phyloP scores from a whole-genome alignment of 208 protist species.

The Herpetomonas muscarum region DNA sequence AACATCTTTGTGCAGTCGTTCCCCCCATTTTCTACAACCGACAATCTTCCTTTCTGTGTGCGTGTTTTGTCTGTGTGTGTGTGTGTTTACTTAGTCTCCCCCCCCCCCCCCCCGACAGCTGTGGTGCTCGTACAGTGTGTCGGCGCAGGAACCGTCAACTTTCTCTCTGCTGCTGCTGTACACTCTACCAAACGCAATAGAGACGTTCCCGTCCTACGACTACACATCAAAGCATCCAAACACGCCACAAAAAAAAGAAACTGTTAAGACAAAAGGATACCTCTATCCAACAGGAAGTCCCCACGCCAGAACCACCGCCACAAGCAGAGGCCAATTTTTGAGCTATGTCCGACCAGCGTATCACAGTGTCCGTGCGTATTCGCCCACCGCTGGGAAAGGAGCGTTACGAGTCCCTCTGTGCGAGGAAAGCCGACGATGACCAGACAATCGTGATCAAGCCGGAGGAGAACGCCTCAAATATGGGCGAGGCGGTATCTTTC shows the following conservation, averaged over 20 bases:
- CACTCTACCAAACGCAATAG: no score
- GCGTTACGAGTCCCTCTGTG: slow-evolving; percentile 65
- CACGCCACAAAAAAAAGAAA: slow-evolving; percentile 10
- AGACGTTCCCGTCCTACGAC: no score
- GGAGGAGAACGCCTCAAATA: slow-evolving; percentile 41
- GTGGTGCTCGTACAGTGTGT: no score
- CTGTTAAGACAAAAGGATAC: background rate
- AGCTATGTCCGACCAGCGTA: slow-evolving; percentile 75
- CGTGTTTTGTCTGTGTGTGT: slow-evolving; percentile 11
- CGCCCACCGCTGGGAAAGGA: slow-evolving; percentile 66
- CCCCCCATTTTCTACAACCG: no score
- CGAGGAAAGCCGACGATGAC: slow-evolving; percentile 65
- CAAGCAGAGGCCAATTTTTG: no score
- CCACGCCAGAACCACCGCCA: no score
- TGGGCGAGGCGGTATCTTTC: slow-evolving; percentile 38
- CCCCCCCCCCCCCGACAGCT: background rate
- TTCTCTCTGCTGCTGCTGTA: background rate
- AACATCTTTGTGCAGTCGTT: no score
- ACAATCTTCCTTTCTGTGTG: no score
- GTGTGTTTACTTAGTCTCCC: background rate
- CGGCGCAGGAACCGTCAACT: background rate
- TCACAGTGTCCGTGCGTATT: slow-evolving; percentile 80
- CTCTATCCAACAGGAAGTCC: no score
- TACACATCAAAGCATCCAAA: slow-evolving; percentile 4
- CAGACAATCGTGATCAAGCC: slow-evolving; percentile 66